Evolutionary conservation across 805 yeast species (phyloP).

Genomic region (Pichia nakasei): DNA sequence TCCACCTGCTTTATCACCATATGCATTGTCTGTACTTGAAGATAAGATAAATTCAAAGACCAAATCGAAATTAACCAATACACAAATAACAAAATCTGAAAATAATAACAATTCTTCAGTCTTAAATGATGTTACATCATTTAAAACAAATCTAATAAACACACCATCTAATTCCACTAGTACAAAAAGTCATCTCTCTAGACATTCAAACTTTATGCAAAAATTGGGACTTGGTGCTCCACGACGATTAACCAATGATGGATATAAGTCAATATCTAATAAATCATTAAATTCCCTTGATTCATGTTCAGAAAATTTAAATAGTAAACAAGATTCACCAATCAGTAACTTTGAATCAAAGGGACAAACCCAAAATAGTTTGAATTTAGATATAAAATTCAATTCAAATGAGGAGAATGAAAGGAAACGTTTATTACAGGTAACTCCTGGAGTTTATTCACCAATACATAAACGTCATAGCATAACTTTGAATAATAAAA

Average conservation of each 20-base stretch:
- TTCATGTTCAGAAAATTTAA: neutral
- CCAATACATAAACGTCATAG: slow-evolving; percentile 16
- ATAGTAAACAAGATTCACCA: neutral
- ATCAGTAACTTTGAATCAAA: too few relatives aligned
- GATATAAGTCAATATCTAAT: slow-evolving; percentile 4
- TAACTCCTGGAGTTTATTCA: slow-evolving; percentile 15
- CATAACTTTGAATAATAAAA: neutral
- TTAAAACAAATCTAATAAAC: slow-evolving; percentile 1
- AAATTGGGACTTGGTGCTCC: slow-evolving; percentile 44
- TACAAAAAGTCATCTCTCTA: slow-evolving; percentile 6
- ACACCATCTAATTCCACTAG: slow-evolving; percentile 7
- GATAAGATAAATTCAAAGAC: slow-evolving; percentile 17
- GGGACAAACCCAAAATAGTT: too few relatives aligned
- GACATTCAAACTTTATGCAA: slow-evolving; percentile 16
- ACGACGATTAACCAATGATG: slow-evolving; percentile 30
- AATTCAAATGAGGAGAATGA: neutral
- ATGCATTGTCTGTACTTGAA: slow-evolving; percentile 40
- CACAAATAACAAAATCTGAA: slow-evolving; percentile 1
- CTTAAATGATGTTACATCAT: slow-evolving; percentile 5
- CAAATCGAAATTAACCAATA: neutral
- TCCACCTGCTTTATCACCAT: slow-evolving; percentile 47
- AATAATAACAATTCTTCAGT: slow-evolving; percentile 6
- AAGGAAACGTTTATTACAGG: neutral
- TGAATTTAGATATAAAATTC: too few relatives aligned
- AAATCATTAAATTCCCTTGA: neutral